Evolutionary conservation across 2,329 filamentous ascomycete species (phyloP).

Genomic region (Sarocladium oryzae): DNA sequence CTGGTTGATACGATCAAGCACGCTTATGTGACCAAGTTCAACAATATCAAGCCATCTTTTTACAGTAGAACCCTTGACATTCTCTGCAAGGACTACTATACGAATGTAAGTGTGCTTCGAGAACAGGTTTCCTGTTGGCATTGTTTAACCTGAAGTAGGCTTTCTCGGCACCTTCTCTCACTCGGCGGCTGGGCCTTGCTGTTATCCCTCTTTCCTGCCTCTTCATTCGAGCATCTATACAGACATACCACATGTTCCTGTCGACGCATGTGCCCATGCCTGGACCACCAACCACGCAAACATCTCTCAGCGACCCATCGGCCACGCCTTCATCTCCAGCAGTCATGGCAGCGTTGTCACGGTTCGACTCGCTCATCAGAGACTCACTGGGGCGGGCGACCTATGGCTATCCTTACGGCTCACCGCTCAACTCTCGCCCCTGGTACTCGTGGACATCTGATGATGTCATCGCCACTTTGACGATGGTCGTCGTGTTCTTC

Average conservation of each 20-base stretch:
- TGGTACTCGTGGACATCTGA: slow-evolving; percentile 59
- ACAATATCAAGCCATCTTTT: slow-evolving; percentile 86
- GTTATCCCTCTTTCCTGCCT: slow-evolving; percentile 90
- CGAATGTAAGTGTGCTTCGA: slow-evolving; percentile 60
- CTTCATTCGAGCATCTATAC: slow-evolving; percentile 88
- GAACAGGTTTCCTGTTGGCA: background rate
- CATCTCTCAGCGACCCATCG: slow-evolving; percentile 58
- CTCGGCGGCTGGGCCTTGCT: slow-evolving; percentile 80
- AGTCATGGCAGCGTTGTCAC: slow-evolving; percentile 69
- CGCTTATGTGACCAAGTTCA: slow-evolving; percentile 97
- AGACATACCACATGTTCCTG: slow-evolving; percentile 98
- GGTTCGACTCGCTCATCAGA: slow-evolving; percentile 69
- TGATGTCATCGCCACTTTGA: slow-evolving; percentile 66
- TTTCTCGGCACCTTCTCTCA: slow-evolving; percentile 85
- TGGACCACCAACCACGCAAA: slow-evolving; percentile 56
- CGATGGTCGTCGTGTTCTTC: slow-evolving; percentile 83
- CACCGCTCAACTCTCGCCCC: slow-evolving; percentile 30
- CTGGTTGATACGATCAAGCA: slow-evolving; percentile 90
- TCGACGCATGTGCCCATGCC: slow-evolving; percentile 78
- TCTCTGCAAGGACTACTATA: slow-evolving; percentile 95
- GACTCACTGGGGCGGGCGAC: slow-evolving; percentile 70
- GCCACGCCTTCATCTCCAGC: slow-evolving; percentile 61
- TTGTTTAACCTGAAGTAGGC: slow-evolving; percentile 45
- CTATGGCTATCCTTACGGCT: slow-evolving; percentile 50
- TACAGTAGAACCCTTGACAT: slow-evolving; percentile 90